These are phyloP conservation scores for Trichophyton rubrum DNA, from an alignment of 2,329 filamentous ascomycete species.

Conservation along the genomic window DNA sequence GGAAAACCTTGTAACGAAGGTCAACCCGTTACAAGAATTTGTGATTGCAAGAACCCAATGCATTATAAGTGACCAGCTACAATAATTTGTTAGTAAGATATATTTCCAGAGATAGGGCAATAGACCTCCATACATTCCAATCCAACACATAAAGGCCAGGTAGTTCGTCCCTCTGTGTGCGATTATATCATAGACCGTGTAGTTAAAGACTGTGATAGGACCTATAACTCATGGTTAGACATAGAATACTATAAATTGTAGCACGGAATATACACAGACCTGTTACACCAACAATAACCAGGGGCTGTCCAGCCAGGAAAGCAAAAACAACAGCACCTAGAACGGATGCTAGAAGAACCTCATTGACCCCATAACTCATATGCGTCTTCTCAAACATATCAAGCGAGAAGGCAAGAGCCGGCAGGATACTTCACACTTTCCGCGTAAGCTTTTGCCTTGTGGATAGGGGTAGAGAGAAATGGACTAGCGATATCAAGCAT, in stretches of 20 bases:
- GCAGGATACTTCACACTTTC: constrained; percentile 54
- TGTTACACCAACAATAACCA: constrained; percentile 85
- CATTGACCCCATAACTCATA: constrained; percentile 78
- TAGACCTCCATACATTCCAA: constrained; percentile 53
- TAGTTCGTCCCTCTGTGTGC: constrained; percentile 64
- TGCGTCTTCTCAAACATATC: constrained; percentile 88
- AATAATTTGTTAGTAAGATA: background rate
- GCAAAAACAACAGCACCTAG: constrained; percentile 72
- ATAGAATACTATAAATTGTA: background rate
- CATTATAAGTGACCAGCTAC: constrained; percentile 67
- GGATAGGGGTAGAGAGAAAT: background rate
- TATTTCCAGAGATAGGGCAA: background rate
- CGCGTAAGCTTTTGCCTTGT: constrained; percentile 9
- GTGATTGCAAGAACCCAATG: constrained; percentile 74
- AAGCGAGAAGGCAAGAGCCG: constrained; percentile 75
- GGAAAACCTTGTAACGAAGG: constrained; percentile 79
- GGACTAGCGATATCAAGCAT: background rate
- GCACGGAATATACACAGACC: constrained; percentile 33
- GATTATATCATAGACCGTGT: constrained; percentile 86
- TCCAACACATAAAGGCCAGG: constrained; percentile 83
- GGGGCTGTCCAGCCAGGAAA: constrained; percentile 65
- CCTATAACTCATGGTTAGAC: constrained; percentile 30
- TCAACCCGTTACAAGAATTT: constrained; percentile 79
- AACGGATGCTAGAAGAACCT: constrained; percentile 76
- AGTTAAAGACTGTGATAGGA: constrained; percentile 91